Evolutionary conservation across 2,329 filamentous ascomycete genomes (phyloP), one percentile per base, ranked within the genome.

Genomic region (Penicillium sp.): DNA sequence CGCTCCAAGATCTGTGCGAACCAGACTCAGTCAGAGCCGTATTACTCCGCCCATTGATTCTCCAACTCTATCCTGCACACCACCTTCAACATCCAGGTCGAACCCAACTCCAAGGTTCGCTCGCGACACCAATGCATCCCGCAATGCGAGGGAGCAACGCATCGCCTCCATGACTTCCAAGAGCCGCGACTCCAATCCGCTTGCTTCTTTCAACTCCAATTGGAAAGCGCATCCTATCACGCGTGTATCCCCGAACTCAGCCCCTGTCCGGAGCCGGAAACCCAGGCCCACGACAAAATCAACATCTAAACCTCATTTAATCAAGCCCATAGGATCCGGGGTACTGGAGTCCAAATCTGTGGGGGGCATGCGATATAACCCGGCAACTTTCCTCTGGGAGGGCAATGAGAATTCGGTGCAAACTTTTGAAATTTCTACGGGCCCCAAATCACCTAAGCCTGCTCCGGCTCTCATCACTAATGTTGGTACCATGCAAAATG

Each of bases 301-400:
- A 41, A 61, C 64, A 24, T 63, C 61, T 59, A 94, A 93, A 70
- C 94, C 94, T 50, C 88, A 93, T 62, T 79, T 99, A 56, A 97
- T 97, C 66, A 88, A 92, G 54, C 90, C 92, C 57, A 82, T 96
- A 69, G 84, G 84, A 21, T 85, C 83, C 61, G 80, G 82, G 36
- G 81, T 85, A 55, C 89, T 88, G 63, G 87, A 90, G 62, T 80
- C 87, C 31, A 95, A 93, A 78, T 86, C 86, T 66, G 83, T 96
- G 55, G 94, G 96, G 72, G 94, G 93, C 59, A 99, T 99, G 94
- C 87, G 85, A 49, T 99, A 96, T 70, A 97, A 99, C 66, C 90
- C 94, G 6, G 79, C 82, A 26, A 88, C 89, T 8, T 94, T 86
- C 66, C 83, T 85, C 45, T 99, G 94, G 94, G 94, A 99, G 78